phyloP scores from a whole-genome alignment of 495 filamentous ascomycete species.

The Aspergillus bertholletiae region DNA sequence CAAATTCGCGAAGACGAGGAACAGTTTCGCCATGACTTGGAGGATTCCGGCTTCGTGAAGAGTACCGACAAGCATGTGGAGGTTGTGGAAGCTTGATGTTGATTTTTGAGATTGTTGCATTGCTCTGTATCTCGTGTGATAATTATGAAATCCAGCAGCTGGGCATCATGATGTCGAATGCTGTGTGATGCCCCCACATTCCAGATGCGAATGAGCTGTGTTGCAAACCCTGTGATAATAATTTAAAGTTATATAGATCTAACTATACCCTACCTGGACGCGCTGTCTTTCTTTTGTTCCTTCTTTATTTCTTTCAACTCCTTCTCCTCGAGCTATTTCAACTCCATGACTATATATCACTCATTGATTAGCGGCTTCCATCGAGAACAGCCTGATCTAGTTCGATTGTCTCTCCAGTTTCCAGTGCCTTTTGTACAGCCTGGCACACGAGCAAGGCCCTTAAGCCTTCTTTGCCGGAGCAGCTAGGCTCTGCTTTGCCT shows the following conservation, averaged over 20 bases:
- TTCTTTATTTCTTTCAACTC: not conserved
- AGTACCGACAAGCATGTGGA: constrained; percentile 18
- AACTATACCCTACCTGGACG: not conserved
- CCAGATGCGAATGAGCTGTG: not conserved
- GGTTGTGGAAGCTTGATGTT: not conserved
- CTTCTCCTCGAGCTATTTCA: too few relatives aligned
- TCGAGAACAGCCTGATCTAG: too few relatives aligned
- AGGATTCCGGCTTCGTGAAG: constrained; percentile 32
- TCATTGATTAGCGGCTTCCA: too few relatives aligned
- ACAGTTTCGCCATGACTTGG: constrained; percentile 49
- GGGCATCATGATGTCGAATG: not conserved
- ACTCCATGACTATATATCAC: too few relatives aligned
- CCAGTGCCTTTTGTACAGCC: constrained; percentile 37
- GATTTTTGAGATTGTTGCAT: not conserved
- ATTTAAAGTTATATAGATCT: not conserved
- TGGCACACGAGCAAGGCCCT: constrained; percentile 43
- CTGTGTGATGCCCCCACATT: not conserved
- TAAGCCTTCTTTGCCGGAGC: constrained; percentile 44
- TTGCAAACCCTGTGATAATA: not conserved
- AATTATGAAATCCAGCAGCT: not conserved
- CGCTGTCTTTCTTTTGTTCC: not conserved
- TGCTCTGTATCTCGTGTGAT: not conserved
- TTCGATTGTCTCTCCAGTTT: constrained; percentile 34
- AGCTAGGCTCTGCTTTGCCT: constrained; percentile 37
- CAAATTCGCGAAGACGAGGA: constrained; percentile 48